A percentile compares a stretch with the other conserved stretches of the same genome.
These are phyloP conservation scores for Tetragonia tetragonoides DNA, from an alignment of 148 eudicot genomes.

Conservation along the genomic window DNA sequence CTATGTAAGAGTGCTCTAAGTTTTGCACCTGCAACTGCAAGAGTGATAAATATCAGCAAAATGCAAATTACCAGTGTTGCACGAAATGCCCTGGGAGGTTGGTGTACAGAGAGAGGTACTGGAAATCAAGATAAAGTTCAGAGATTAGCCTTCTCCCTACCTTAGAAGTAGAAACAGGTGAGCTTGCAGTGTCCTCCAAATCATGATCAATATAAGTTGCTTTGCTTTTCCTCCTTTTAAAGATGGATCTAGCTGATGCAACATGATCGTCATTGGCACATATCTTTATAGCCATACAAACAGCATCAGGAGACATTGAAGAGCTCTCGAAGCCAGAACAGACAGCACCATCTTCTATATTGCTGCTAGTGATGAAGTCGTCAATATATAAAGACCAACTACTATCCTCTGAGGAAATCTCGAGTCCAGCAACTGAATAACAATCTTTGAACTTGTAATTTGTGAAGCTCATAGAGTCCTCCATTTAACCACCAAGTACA, in stretches of 20 bases:
- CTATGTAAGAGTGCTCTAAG: conserved; percentile 1
- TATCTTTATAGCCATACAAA: neutral
- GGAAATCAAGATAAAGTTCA: neutral
- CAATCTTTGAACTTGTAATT: conserved; percentile 13
- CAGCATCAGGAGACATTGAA: conserved; percentile 9
- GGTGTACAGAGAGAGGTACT: neutral
- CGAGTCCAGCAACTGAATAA: neutral
- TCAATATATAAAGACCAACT: conserved; percentile 26
- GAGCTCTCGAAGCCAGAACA: conserved; percentile 14
- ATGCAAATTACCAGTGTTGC: neutral
- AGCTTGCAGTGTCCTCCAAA: conserved; percentile 31
- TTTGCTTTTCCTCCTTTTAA: conserved; percentile 20
- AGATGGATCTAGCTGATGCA: conserved; percentile 12
- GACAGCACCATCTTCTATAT: conserved; percentile 3
- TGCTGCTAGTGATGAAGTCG: conserved; percentile 6
- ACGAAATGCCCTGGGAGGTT: neutral
- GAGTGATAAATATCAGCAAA: neutral
- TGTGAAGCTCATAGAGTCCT: conserved; percentile 26
- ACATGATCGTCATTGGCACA: neutral
- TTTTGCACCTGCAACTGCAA: conserved; percentile 14
- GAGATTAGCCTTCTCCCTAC: conserved; percentile 1
- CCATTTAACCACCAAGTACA: conserved; percentile 17
- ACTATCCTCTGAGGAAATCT: conserved; percentile 23
- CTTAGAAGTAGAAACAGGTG: conserved; percentile 22
- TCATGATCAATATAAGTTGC: conserved; percentile 26